These are phyloP conservation scores for Phyllosticta citrichinensis DNA, from an alignment of 2,329 filamentous ascomycete genomes.

Conservation along the genomic window DNA sequence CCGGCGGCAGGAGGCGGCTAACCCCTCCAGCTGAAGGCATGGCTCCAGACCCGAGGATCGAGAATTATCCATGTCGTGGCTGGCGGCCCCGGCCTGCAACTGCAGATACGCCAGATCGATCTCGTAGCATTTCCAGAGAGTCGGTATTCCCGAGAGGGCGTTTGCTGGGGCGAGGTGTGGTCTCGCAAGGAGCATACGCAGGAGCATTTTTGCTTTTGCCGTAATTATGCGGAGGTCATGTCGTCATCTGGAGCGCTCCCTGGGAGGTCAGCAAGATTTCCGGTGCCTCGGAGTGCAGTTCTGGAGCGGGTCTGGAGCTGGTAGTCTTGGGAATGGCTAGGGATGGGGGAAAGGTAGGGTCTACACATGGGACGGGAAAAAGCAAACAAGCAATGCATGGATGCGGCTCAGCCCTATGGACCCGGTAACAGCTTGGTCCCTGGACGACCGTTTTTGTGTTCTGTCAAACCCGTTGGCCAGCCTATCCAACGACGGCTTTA, in stretches of 20 bases:
- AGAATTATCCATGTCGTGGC: constrained; percentile 6
- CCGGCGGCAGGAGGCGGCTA: background rate
- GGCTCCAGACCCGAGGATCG: constrained; percentile 6
- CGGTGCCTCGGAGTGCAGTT: too few relatives aligned
- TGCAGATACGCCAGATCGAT: constrained; percentile 7
- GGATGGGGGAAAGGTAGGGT: background rate
- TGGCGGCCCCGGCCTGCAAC: constrained; percentile 6
- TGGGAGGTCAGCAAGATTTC: background rate
- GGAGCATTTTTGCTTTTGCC: too few relatives aligned
- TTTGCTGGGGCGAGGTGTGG: background rate
- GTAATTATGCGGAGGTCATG: background rate
- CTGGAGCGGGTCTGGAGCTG: too few relatives aligned
- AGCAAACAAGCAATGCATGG: constrained; percentile 4
- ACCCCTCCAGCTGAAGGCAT: background rate
- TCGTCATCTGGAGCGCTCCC: background rate
- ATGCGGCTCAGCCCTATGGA: constrained; percentile 10
- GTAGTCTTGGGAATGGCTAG: too few relatives aligned
- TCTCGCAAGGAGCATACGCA: too few relatives aligned
- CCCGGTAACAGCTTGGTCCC: background rate
- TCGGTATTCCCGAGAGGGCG: background rate
- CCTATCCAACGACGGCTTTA: background rate
- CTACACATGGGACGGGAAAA: background rate
- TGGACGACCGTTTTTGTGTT: background rate
- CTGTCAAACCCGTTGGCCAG: too few relatives aligned
- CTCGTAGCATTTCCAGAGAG: constrained; percentile 6